Percentiles rank a stretch among this genome's conserved stretches.
These are phyloP conservation scores for Aureobasidium sp. DNA, from an alignment of 2,329 filamentous ascomycete genomes.

Conservation along the genomic window DNA sequence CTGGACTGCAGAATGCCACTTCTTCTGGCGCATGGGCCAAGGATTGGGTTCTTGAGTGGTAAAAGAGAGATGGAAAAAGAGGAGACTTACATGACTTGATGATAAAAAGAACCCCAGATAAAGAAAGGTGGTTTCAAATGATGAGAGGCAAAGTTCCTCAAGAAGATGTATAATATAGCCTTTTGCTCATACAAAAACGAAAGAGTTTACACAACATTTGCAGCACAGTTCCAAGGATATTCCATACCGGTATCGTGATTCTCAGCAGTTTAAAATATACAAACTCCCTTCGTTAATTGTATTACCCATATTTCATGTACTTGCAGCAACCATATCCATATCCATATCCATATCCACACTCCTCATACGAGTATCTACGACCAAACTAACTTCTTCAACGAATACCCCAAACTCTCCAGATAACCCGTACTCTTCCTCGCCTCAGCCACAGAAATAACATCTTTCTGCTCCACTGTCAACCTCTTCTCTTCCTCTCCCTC, in stretches of 20 bases:
- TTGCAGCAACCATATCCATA: too few species aligned
- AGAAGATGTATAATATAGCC: too few species aligned
- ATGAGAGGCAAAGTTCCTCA: too few species aligned
- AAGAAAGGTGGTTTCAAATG: too few species aligned
- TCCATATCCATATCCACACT: background rate
- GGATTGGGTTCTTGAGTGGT: constrained; percentile 51
- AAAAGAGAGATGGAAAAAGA: background rate
- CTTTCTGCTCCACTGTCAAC: constrained; percentile 45
- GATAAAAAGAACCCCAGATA: too few species aligned
- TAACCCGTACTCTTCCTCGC: constrained; percentile 81
- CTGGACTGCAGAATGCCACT: constrained; percentile 42
- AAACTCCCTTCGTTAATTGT: too few species aligned
- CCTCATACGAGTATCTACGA: constrained; percentile 28
- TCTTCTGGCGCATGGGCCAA: constrained; percentile 46
- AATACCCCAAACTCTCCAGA: constrained; percentile 79
- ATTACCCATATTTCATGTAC: too few species aligned
- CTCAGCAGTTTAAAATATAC: too few species aligned
- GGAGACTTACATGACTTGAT: background rate
- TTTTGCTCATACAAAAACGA: too few species aligned
- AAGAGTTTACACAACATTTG: too few species aligned
- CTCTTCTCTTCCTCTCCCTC: constrained; percentile 6
- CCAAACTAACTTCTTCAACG: constrained; percentile 92
- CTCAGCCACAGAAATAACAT: constrained; percentile 77
- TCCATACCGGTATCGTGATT: too few species aligned
- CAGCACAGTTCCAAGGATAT: too few species aligned